These are phyloP conservation scores for Candida sp. DNA, from an alignment of 1,139 yeast genomes.

Conservation along the genomic window DNA sequence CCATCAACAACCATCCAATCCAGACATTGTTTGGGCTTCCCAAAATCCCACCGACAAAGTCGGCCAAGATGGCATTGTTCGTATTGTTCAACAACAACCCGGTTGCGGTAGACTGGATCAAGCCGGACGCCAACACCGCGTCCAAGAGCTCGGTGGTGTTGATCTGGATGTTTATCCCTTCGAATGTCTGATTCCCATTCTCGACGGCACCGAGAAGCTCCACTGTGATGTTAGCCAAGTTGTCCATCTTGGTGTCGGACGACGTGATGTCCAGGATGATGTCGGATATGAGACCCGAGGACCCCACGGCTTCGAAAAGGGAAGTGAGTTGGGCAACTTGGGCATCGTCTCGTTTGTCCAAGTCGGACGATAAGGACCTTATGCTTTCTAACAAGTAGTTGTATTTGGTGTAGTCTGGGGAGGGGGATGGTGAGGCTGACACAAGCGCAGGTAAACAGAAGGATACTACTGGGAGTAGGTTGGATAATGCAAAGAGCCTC, in stretches of 20 bases:
- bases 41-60: constrained; percentile 27
- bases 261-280: constrained; percentile 34
- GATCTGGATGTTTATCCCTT: constrained; percentile 28
- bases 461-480: background rate
- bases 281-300: constrained; percentile 33
- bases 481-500: constrained; percentile 1
- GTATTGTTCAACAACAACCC: constrained; percentile 32
- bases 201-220: constrained; percentile 5
- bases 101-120: constrained; percentile 27
- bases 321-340: constrained; percentile 22
- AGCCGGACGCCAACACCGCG: constrained; percentile 26
- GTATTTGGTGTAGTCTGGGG: constrained; percentile 8
- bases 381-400: constrained; percentile 10
- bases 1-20: constrained; percentile 31
- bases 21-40: constrained; percentile 25
- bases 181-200: constrained; percentile 49
- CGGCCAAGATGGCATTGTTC: constrained; percentile 30
- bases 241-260: constrained; percentile 20
- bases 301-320: constrained; percentile 25
- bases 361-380: constrained; percentile 1
- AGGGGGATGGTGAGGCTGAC: constrained; percentile 1
- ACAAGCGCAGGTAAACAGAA: constrained; percentile 1
- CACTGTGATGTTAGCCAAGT: constrained; percentile 23
- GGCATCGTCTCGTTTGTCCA: constrained; percentile 21
- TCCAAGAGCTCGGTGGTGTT: constrained; percentile 24